Conservation (phyloP, 2,329 filamentous ascomycete species). For the Trichophyton verrucosum region DNA sequence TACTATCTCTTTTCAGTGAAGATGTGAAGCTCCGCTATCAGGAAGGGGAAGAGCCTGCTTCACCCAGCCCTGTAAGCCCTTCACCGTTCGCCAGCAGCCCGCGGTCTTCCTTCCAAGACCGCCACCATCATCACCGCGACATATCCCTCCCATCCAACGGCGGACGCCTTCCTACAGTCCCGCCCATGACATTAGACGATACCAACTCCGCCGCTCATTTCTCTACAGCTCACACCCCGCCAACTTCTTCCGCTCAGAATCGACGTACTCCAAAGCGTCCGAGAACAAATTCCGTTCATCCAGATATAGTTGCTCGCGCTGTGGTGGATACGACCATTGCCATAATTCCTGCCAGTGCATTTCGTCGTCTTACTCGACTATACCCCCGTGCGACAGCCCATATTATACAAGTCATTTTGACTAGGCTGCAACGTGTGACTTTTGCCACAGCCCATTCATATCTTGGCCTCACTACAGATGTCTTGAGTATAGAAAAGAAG, state of each 20-base stretch:
- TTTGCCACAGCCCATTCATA: constrained; percentile 91
- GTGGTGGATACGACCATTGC: constrained; percentile 96
- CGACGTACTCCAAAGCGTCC: constrained; percentile 33
- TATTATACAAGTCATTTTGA: constrained; percentile 94
- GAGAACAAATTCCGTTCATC: constrained; percentile 58
- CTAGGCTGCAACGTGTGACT: constrained; percentile 85
- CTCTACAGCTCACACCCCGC: constrained; percentile 11
- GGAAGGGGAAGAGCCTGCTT: constrained; percentile 38
- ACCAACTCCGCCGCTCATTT: constrained; percentile 16
- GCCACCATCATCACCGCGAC: constrained; percentile 6
- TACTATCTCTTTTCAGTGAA: constrained; percentile 85
- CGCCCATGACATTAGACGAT: constrained; percentile 53
- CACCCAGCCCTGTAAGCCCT: constrained; percentile 23
- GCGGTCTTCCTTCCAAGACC: constrained; percentile 11
- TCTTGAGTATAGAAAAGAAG: constrained; percentile 79
- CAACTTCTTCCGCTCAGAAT: constrained; percentile 31
- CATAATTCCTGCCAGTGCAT: constrained; percentile 93
- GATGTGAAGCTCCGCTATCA: constrained; percentile 68
- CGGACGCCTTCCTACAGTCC: constrained; percentile 48
- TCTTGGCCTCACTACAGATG: constrained; percentile 79
- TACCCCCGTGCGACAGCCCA: constrained; percentile 95
- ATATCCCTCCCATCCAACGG: constrained; percentile 15
- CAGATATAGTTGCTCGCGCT: constrained; percentile 91
- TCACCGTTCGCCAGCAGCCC: constrained; percentile 22
- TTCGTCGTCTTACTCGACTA: constrained; percentile 77